These are phyloP conservation scores for Fraxinus greggii DNA, from an alignment of 305 asterid genomes.

Conservation along the genomic window DNA sequence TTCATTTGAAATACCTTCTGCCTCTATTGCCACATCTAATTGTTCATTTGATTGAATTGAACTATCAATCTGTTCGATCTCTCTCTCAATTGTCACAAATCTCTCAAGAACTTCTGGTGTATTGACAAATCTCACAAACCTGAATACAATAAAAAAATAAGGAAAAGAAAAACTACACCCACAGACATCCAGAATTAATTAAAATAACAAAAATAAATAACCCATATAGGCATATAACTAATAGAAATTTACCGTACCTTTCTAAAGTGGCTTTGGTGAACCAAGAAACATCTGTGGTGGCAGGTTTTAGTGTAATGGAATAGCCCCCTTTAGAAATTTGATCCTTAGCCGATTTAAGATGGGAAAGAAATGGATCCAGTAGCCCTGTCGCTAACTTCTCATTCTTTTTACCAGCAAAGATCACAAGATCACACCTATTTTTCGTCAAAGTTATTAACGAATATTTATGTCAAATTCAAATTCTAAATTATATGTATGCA, in stretches of 20 bases:
- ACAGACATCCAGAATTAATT: not conserved
- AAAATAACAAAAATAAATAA: constrained; percentile 8
- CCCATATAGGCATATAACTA: constrained; percentile 1
- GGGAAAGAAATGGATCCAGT: constrained; percentile 67
- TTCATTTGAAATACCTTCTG: constrained; percentile 41
- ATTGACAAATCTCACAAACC: constrained; percentile 81
- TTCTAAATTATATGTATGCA: not conserved
- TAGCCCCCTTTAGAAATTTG: constrained; percentile 81
- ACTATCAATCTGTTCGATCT: constrained; percentile 72
- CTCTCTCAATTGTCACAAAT: constrained; percentile 68
- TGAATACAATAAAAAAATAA: constrained; percentile 18
- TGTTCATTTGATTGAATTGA: constrained; percentile 53
- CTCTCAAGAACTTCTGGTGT: constrained; percentile 87
- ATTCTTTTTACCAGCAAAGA: constrained; percentile 56
- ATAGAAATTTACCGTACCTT: constrained; percentile 40
- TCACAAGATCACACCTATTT: constrained; percentile 76
- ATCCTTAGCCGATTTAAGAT: constrained; percentile 73
- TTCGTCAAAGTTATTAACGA: not conserved
- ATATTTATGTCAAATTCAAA: constrained; percentile 13
- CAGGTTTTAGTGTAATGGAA: constrained; percentile 61
- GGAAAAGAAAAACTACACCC: not conserved
- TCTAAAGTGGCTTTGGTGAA: constrained; percentile 71
- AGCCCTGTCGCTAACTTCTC: constrained; percentile 84
- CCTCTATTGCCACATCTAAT: constrained; percentile 34
- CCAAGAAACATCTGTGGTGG: constrained; percentile 46